Evolutionary conservation across 2,329 filamentous ascomycete species (phyloP), one percentile per base, ranked within the genome.

Genomic region (Biscogniauxia sp.): DNA sequence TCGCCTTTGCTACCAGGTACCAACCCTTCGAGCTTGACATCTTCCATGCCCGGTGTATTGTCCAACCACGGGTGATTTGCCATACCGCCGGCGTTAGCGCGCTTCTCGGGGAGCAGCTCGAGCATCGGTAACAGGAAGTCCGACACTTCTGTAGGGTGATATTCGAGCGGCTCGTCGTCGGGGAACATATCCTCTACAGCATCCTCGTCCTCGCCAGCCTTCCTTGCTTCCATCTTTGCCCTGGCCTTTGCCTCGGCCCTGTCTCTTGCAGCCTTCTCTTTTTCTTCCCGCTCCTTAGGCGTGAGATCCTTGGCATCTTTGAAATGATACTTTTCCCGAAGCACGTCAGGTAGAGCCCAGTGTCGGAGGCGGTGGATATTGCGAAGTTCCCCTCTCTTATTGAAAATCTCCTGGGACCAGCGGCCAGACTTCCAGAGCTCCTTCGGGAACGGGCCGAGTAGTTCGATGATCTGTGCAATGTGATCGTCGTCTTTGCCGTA

Each of bases 401-500:
- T 98, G 82, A 99, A 99, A 65, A 99, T 99, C 75, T 98, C 95
- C 76, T 97, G 94, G 15, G 90, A 93, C 95, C 95, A 98, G 78
- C 97, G 97, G 56, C 95, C 95, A 1, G 91, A 90, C 58, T 97
- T 84, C 76, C 92, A 97, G 55, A 98, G 84, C 4, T 91, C 91
- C 75, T 96, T 96, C 57, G 95, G 94, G 74, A 98, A 98, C 0
- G 90, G 88, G 8, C 95, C 95, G 19, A 99, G 87, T 5, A 99
- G 84, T 77, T 99, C 95, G 74, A 99, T 98, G 70, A 99, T 98
- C 75, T 99, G 95, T 9, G 95, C 95, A 67, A 99, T 97, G 78
- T 99, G 95, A 74, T 99, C 95, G 79, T 99, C 95, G 73, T 99
- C 95, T 79, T 99, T 99, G 74, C 95, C 95, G 76, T 99, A 99